Percentiles rank a stretch among this genome's conserved stretches.
Evolutionary conservation across 495 filamentous ascomycete genomes (phyloP).

Genomic region (Parathielavia appendiculata): DNA sequence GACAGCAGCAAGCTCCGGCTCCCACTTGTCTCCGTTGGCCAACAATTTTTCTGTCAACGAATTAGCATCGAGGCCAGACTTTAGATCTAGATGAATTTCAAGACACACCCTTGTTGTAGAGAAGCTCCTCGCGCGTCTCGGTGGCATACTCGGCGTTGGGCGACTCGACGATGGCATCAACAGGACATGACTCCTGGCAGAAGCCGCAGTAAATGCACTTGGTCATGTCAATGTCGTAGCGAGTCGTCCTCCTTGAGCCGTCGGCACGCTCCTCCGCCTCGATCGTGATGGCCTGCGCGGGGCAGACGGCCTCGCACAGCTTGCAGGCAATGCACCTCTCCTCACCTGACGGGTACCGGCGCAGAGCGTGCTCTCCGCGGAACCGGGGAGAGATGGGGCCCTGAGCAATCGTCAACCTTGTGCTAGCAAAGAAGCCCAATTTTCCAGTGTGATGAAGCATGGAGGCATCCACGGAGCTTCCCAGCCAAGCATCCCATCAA

Average conservation of each 20-base stretch:
- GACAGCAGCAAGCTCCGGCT: conserved; percentile 88
- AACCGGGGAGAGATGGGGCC: conserved; percentile 97
- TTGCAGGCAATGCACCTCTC: conserved; percentile 99
- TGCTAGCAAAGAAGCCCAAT: not conserved
- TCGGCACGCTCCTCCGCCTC: conserved; percentile 97
- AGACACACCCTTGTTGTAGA: conserved; percentile 88
- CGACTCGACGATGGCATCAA: conserved; percentile 95
- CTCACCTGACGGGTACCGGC: conserved; percentile 93
- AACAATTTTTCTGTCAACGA: conserved; percentile 58
- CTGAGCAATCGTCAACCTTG: conserved; percentile 27
- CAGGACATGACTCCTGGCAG: conserved; percentile 98
- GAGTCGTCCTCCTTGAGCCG: conserved; percentile 86
- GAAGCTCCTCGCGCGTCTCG: conserved; percentile 90
- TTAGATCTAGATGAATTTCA: too few relatives aligned
- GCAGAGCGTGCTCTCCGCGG: conserved; percentile 92
- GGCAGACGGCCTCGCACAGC: conserved; percentile 96
- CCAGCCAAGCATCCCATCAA: conserved; percentile 3
- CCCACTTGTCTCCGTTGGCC: conserved; percentile 93
- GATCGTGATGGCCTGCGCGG: conserved; percentile 94
- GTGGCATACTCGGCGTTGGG: conserved; percentile 98
- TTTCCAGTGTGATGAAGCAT: too few relatives aligned
- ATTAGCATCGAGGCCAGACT: conserved; percentile 14
- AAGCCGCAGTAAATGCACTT: conserved; percentile 99
- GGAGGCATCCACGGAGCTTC: too few relatives aligned
- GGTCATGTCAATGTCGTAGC: conserved; percentile 99